Evolutionary conservation across 345 rosid species (phyloP).

Genomic region (Punica granatum): DNA sequence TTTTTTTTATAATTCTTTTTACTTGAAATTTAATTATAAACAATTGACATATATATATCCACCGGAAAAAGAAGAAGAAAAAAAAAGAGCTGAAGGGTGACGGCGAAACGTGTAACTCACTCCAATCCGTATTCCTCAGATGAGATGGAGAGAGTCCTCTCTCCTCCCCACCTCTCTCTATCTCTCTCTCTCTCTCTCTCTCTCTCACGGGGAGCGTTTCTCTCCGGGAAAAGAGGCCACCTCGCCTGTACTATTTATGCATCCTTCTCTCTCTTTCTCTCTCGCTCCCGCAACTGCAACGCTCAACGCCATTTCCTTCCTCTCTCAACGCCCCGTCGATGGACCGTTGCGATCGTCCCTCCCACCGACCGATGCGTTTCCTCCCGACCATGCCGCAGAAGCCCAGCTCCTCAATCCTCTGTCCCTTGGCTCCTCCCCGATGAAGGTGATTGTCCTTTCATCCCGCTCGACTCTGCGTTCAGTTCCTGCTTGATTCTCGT

Average conservation of each 20-base stretch:
- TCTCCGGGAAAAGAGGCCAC: slow-evolving; percentile 2
- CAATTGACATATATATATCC: too few relatives aligned
- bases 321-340: slow-evolving; percentile 9
- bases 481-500: not conserved
- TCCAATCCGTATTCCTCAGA: not conserved
- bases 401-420: not conserved
- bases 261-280: not conserved
- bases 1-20: too few relatives aligned
- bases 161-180: too few relatives aligned
- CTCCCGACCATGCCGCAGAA: too few relatives aligned
- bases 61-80: too few relatives aligned
- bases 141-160: not conserved
- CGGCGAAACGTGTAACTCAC: slow-evolving; percentile 3
- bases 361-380: slow-evolving; percentile 1
- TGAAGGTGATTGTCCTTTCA: slow-evolving; percentile 1
- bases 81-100: not conserved
- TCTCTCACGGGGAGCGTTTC: not conserved
- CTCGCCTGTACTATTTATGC: not conserved
- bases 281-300: not conserved
- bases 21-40: too few relatives aligned
- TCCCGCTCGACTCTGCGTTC: not conserved
- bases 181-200: not conserved
- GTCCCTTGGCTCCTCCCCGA: not conserved
- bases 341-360: not conserved
- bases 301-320: slow-evolving; percentile 8